Evolutionary conservation across 2,329 filamentous ascomycete genomes (phyloP).

Genomic region (Ramichloridium luteum): DNA sequence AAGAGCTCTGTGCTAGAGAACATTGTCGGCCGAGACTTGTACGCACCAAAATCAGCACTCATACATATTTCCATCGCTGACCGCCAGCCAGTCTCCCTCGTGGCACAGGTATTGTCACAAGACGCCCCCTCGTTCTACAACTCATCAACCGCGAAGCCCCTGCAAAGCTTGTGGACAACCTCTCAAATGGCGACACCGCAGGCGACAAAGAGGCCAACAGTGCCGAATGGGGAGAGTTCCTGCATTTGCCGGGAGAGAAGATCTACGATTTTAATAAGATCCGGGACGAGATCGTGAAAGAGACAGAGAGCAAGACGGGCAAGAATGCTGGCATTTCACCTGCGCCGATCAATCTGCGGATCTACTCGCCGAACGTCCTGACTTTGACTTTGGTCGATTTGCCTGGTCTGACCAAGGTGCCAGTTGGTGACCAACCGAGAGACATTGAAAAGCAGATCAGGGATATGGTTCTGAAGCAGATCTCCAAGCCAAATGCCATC

Average conservation of each 20-base stretch:
- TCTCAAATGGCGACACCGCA: constrained; percentile 62
- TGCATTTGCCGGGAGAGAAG: constrained; percentile 94
- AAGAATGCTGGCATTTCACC: constrained; percentile 94
- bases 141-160: constrained; percentile 73
- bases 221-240: constrained; percentile 97
- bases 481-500: constrained; percentile 96
- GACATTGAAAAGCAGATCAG: constrained; percentile 95
- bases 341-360: constrained; percentile 90
- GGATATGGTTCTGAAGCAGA: constrained; percentile 98
- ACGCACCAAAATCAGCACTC: constrained; percentile 31
- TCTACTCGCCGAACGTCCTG: constrained; percentile 96
- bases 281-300: constrained; percentile 88
- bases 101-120: constrained; percentile 93
- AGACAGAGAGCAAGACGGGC: constrained; percentile 93
- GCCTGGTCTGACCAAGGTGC: constrained; percentile 91
- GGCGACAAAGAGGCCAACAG: constrained; percentile 77
- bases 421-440: constrained; percentile 87
- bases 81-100: constrained; percentile 63
- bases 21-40: constrained; percentile 98
- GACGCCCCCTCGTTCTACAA: constrained; percentile 89
- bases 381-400: constrained; percentile 94
- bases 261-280: constrained; percentile 98
- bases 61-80: constrained; percentile 18
- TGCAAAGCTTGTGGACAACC: constrained; percentile 54
- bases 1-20: constrained; percentile 99